Percentiles rank a stretch among this genome's conserved stretches.
Conservation (phyloP, 257 asterid species). For the Gardenia jasminoides region DNA sequence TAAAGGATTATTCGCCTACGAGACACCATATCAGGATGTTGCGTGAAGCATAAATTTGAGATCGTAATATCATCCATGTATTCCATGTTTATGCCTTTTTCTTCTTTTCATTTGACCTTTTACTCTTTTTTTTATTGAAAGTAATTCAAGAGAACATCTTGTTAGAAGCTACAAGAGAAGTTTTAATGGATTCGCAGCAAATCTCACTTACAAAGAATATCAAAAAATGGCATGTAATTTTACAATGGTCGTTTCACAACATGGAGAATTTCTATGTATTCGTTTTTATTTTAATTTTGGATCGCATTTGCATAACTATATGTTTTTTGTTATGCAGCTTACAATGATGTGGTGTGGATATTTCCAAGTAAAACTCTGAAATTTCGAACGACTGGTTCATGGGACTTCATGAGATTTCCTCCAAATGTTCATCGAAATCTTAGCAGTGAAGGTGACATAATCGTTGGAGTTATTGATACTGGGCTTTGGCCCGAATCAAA, state of each 20-base stretch:
- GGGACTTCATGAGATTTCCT: constrained; percentile 43
- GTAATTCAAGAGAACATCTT: constrained; percentile 19
- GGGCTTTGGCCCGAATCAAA: constrained; percentile 48
- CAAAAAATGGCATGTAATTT: constrained; percentile 32
- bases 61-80: not conserved
- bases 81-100: no score
- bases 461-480: constrained; percentile 38
- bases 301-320: not conserved
- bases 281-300: not conserved
- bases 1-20: constrained; percentile 1
- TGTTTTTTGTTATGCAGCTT: constrained; percentile 29
- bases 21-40: not conserved
- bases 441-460: constrained; percentile 32
- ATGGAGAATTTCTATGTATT: not conserved
- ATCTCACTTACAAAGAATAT: constrained; percentile 40
- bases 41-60: not conserved
- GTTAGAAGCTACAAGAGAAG: constrained; percentile 47
- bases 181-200: constrained; percentile 49
- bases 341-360: constrained; percentile 25
- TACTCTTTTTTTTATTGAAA: not conserved
- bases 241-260: no score
- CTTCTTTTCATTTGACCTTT: not conserved
- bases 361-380: constrained; percentile 29
- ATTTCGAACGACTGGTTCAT: constrained; percentile 42
- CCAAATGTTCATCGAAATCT: constrained; percentile 22